Evolutionary conservation across 768 basidiomycete species (phyloP).

Genomic region (Xerocomellus dryophilus): DNA sequence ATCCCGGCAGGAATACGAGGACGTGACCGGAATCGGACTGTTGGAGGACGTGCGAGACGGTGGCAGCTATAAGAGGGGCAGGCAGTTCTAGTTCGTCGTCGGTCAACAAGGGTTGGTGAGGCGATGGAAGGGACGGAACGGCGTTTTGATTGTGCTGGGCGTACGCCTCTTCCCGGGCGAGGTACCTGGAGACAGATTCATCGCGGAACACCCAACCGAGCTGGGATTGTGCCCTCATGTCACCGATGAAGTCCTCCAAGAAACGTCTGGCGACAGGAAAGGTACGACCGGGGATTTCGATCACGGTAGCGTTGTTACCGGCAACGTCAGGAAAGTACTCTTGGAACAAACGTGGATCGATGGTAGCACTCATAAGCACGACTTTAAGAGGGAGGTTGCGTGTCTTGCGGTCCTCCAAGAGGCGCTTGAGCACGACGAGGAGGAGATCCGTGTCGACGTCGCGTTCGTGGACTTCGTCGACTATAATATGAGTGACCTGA

Average conservation of each 20-base stretch:
- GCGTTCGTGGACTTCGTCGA: slow-evolving; percentile 96
- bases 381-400: slow-evolving; percentile 76
- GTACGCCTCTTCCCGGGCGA: slow-evolving; percentile 53
- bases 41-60: slow-evolving; percentile 72
- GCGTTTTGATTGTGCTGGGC: not conserved
- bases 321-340: slow-evolving; percentile 72
- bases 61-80: slow-evolving; percentile 73
- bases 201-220: slow-evolving; percentile 67
- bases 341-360: slow-evolving; percentile 87
- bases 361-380: slow-evolving; percentile 94
- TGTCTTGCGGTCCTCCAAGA: slow-evolving; percentile 70
- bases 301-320: slow-evolving; percentile 60
- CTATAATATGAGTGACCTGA: slow-evolving; percentile 82
- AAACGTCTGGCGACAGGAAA: slow-evolving; percentile 83
- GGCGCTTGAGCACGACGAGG: slow-evolving; percentile 83
- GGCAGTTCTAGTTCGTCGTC: slow-evolving; percentile 74
- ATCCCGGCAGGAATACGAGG: slow-evolving; percentile 88
- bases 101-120: slow-evolving; percentile 9
- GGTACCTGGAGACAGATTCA: slow-evolving; percentile 66
- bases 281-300: slow-evolving; percentile 87
- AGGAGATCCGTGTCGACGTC: slow-evolving; percentile 91
- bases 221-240: slow-evolving; percentile 40
- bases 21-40: slow-evolving; percentile 80
- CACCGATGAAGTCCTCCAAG: slow-evolving; percentile 71
- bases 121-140: slow-evolving; percentile 1